These are phyloP conservation scores for Physaria fendleri DNA, from an alignment of 345 rosid genomes.

Conservation along the genomic window DNA sequence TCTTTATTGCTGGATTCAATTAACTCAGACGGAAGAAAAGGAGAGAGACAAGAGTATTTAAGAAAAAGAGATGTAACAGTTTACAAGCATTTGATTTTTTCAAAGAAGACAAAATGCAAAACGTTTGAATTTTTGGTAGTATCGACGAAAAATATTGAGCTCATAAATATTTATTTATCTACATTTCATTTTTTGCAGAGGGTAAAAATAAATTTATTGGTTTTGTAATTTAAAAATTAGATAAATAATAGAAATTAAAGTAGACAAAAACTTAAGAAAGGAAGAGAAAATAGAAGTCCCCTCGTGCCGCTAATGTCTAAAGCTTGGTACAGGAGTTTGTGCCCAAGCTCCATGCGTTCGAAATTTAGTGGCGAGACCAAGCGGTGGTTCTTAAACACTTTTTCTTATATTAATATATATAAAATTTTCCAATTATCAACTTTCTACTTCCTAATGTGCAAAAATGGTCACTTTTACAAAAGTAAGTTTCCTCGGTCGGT, in stretches of 20 bases:
- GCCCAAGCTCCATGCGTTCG: constrained; percentile 59
- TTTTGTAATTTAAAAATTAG: background rate
- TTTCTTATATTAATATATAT: constrained; percentile 13
- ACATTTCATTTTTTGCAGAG: no score
- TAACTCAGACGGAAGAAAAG: constrained; percentile 22
- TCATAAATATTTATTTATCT: constrained; percentile 10
- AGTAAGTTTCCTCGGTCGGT: constrained; percentile 22
- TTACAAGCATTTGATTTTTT: constrained; percentile 27
- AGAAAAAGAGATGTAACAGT: constrained; percentile 35
- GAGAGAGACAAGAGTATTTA: constrained; percentile 23
- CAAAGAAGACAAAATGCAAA: constrained; percentile 23
- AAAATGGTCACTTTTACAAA: constrained; percentile 15
- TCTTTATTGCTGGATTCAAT: constrained; percentile 37
- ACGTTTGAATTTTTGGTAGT: constrained; percentile 16
- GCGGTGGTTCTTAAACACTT: constrained; percentile 48
- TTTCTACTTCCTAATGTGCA: constrained; percentile 13
- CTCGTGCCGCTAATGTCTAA: constrained; percentile 61
- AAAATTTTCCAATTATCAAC: constrained; percentile 24
- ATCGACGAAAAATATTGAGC: constrained; percentile 21
- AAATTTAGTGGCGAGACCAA: constrained; percentile 44
- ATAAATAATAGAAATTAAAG: background rate
- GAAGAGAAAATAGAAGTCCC: constrained; percentile 23
- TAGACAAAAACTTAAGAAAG: background rate
- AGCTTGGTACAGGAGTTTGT: constrained; percentile 58
- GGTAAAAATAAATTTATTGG: background rate